Evolutionary conservation across 2,329 filamentous ascomycete genomes (phyloP).

Genomic region (Trematosphaeria pertusa): DNA sequence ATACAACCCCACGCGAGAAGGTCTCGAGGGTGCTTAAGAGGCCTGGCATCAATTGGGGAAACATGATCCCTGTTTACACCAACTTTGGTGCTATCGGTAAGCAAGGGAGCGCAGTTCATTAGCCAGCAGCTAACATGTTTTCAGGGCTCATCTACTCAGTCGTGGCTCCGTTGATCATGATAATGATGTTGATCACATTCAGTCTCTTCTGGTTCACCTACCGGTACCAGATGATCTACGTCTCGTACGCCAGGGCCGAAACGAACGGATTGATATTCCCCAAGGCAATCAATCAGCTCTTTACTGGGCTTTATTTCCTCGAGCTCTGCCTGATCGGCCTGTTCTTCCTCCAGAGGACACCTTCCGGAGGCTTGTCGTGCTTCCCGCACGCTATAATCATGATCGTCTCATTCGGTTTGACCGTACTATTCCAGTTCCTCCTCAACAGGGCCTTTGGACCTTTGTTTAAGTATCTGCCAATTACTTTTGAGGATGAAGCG

Average conservation of each 20-base stretch:
- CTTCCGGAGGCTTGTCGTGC: conserved; percentile 63
- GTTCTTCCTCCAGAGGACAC: conserved; percentile 78
- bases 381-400: conserved; percentile 82
- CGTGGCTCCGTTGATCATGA: conserved; percentile 85
- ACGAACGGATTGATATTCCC: conserved; percentile 94
- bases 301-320: conserved; percentile 94
- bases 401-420: conserved; percentile 76
- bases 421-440: conserved; percentile 77
- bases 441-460: conserved; percentile 86
- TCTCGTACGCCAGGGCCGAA: conserved; percentile 86
- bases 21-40: conserved; percentile 84
- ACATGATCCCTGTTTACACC: conserved; percentile 94
- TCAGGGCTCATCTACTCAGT: conserved; percentile 86
- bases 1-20: conserved; percentile 82
- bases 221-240: conserved; percentile 95
- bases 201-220: conserved; percentile 91
- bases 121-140: too few relatives aligned
- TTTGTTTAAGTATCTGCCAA: conserved; percentile 86
- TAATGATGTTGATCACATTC: conserved; percentile 95
- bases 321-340: conserved; percentile 87
- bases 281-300: conserved; percentile 91
- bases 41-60: conserved; percentile 83
- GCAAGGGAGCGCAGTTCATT: too few relatives aligned
- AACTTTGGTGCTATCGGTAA: conserved; percentile 96
- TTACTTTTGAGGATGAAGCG: conserved; percentile 95